A percentile compares a stretch with the other conserved stretches of the same genome.
phyloP scores from a whole-genome alignment of 2,329 filamentous ascomycete genomes.

The Cercospora sojina region DNA sequence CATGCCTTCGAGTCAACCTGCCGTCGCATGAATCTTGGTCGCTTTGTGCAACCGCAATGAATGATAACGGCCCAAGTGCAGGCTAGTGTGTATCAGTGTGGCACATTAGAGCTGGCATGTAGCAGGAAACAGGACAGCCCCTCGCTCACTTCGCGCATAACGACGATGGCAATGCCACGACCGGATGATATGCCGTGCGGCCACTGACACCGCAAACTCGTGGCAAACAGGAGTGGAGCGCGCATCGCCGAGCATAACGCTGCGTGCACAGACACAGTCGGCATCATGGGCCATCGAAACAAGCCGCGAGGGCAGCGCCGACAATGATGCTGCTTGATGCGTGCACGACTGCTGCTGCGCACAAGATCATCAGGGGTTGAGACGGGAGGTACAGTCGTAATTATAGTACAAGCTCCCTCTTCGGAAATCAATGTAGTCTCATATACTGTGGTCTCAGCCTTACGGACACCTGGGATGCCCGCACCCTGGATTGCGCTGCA shows the following conservation, averaged over 20 bases:
- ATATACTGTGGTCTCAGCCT: constrained; percentile 1
- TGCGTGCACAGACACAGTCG: neutral
- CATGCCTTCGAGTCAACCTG: neutral
- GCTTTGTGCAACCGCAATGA: neutral
- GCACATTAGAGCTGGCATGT: neutral
- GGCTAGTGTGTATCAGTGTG: neutral
- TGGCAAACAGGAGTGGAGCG: neutral
- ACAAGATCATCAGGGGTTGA: neutral
- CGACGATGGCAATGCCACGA: neutral
- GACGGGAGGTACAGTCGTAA: neutral
- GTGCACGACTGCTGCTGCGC: neutral
- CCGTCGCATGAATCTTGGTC: neutral
- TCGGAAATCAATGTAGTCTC: constrained; percentile 2
- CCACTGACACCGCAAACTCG: neutral
- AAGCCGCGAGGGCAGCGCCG: neutral
- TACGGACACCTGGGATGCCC: neutral
- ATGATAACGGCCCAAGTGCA: neutral
- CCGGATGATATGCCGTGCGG: neutral
- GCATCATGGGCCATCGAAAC: neutral
- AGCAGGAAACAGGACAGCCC: neutral
- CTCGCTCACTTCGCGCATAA: neutral
- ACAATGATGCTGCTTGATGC: neutral
- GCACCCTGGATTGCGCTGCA: constrained; percentile 1
- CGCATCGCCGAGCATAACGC: neutral
- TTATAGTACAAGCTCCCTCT: constrained; percentile 1